Conservation (phyloP, 2,329 filamentous ascomycete species). For the Alternaria sp. region DNA sequence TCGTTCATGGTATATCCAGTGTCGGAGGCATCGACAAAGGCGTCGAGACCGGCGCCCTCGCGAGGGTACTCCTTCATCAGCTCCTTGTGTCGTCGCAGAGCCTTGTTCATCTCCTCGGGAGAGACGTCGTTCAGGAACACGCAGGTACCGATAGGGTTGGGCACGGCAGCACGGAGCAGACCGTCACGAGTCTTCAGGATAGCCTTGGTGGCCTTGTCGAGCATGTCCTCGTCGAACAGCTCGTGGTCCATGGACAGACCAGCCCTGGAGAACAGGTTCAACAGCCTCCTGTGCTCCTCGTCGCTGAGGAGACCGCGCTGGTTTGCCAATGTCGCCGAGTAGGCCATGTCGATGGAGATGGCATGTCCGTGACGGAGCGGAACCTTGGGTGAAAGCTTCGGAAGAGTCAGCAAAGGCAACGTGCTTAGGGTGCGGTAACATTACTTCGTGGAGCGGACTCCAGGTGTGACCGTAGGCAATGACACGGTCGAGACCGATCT, state of each 20-base stretch:
- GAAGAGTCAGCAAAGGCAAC: slow-evolving; percentile 12
- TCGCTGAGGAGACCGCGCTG: slow-evolving; percentile 66
- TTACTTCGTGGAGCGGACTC: slow-evolving; percentile 69
- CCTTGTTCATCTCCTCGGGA: slow-evolving; percentile 66
- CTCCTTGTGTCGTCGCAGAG: slow-evolving; percentile 68
- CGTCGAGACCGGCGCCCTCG: slow-evolving; percentile 69
- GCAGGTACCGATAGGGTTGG: slow-evolving; percentile 70
- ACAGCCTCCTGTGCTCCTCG: slow-evolving; percentile 66
- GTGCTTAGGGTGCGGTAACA: background rate
- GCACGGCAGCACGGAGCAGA: slow-evolving; percentile 70
- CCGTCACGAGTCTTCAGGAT: slow-evolving; percentile 76
- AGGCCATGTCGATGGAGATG: slow-evolving; percentile 79
- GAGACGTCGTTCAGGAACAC: slow-evolving; percentile 72
- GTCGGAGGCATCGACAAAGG: slow-evolving; percentile 72
- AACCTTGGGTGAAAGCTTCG: slow-evolving; percentile 68
- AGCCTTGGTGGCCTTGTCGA: slow-evolving; percentile 70
- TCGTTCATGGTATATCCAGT: slow-evolving; percentile 65
- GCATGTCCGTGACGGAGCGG: slow-evolving; percentile 76
- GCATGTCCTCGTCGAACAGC: slow-evolving; percentile 69
- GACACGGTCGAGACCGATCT: slow-evolving; percentile 74
- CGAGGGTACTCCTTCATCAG: slow-evolving; percentile 68
- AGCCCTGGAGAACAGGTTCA: slow-evolving; percentile 72
- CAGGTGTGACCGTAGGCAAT: slow-evolving; percentile 79
- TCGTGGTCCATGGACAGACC: slow-evolving; percentile 75
- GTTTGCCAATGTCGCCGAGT: slow-evolving; percentile 72